Percentiles rank a stretch among this genome's conserved stretches.
Conservation (phyloP, 176 grass and related monocot species). For the Hsuehochloa calcarea region DNA sequence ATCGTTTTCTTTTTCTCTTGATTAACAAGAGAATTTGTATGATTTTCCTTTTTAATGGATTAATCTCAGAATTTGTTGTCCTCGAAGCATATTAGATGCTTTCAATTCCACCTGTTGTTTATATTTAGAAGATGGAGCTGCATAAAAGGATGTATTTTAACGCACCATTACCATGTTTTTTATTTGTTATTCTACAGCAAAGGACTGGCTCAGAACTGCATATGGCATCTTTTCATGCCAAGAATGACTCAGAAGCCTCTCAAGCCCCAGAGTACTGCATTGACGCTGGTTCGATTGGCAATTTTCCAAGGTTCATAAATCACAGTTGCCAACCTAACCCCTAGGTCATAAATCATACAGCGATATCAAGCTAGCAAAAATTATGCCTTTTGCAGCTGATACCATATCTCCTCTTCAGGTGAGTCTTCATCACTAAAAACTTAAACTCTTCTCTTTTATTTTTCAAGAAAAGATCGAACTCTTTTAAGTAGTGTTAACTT, state of each 20-base stretch:
- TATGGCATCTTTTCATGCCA: slow-evolving; percentile 41
- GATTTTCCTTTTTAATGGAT: too few species aligned
- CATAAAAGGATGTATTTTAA: neutral
- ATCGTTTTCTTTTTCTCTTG: too few species aligned
- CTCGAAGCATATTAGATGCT: too few species aligned
- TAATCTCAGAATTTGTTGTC: too few species aligned
- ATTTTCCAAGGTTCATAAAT: slow-evolving; percentile 86
- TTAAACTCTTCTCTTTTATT: neutral
- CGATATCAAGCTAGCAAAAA: slow-evolving; percentile 73
- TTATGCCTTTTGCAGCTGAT: slow-evolving; percentile 85
- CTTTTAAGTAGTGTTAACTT: neutral
- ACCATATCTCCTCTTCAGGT: slow-evolving; percentile 86
- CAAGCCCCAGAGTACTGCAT: slow-evolving; percentile 78
- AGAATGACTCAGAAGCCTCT: slow-evolving; percentile 53
- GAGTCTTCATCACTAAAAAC: neutral
- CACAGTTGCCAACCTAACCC: slow-evolving; percentile 80
- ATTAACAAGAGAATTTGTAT: too few species aligned
- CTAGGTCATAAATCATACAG: slow-evolving; percentile 18
- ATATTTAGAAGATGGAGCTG: too few species aligned
- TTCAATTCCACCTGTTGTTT: too few species aligned
- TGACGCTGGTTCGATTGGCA: slow-evolving; percentile 60
- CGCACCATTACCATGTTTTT: neutral
- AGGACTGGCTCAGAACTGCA: slow-evolving; percentile 58
- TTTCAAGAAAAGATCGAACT: neutral
- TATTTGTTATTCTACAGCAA: slow-evolving; percentile 40